Conservation (phyloP, 768 basidiomycete species). For the Dioszegia aurantiaca region DNA sequence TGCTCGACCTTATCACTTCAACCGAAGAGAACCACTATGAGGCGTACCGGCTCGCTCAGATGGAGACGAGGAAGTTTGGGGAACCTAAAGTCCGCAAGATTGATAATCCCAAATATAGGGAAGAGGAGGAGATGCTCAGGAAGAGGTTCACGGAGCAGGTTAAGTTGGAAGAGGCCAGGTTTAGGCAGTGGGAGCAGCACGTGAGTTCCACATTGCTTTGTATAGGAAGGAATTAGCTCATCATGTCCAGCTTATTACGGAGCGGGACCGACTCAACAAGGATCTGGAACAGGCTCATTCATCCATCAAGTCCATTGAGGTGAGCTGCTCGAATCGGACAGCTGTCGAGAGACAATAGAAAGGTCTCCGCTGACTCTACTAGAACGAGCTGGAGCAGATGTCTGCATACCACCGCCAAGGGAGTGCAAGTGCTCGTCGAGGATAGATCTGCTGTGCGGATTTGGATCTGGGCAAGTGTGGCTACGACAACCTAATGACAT, state of each 20-base stretch:
- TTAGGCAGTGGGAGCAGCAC: conserved; percentile 99
- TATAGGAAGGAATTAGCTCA: neutral
- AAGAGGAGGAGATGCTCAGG: conserved; percentile 93
- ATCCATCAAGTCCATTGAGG: conserved; percentile 51
- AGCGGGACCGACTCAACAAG: conserved; percentile 98
- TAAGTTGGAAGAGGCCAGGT: conserved; percentile 94
- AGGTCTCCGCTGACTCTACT: too few species aligned
- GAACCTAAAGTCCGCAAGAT: conserved; percentile 98
- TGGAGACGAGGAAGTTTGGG: conserved; percentile 99
- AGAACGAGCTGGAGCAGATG: conserved; percentile 50
- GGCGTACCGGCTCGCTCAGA: conserved; percentile 94
- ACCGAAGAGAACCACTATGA: conserved; percentile 97
- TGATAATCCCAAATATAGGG: conserved; percentile 99
- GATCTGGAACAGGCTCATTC: conserved; percentile 78
- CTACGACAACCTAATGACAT: conserved; percentile 3
- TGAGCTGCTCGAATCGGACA: too few species aligned
- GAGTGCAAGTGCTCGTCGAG: conserved; percentile 43
- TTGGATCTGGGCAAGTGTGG: neutral
- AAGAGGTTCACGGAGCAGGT: conserved; percentile 99
- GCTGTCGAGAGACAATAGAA: too few species aligned
- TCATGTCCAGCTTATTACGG: conserved; percentile 77
- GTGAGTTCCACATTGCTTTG: conserved; percentile 57
- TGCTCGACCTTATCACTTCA: conserved; percentile 94
- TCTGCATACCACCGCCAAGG: conserved; percentile 49
- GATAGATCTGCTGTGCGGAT: conserved; percentile 2